Conservation (phyloP, 2,329 filamentous ascomycete species). For the Fonsecaea pugnacius region DNA sequence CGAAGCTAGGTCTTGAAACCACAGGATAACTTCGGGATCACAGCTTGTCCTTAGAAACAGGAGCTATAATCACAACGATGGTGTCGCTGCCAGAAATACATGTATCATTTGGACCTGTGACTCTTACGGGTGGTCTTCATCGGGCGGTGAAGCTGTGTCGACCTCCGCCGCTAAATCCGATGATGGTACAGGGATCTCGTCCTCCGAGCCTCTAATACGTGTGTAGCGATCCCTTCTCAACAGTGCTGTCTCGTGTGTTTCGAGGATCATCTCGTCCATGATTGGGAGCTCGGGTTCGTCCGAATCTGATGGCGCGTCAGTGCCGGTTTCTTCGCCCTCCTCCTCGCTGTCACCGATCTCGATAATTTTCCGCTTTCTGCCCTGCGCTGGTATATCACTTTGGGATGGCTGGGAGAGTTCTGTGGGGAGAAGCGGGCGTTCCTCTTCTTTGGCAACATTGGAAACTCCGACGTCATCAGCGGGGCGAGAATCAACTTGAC, state of each 20-base stretch:
- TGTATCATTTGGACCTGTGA: background rate
- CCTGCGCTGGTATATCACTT: background rate
- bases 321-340: conserved; percentile 40
- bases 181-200: conserved; percentile 23
- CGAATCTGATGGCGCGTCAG: conserved; percentile 36
- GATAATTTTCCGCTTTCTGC: conserved; percentile 49
- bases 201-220: conserved; percentile 30
- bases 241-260: conserved; percentile 25
- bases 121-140: background rate
- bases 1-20: background rate
- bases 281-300: conserved; percentile 22
- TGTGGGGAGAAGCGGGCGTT: conserved; percentile 24
- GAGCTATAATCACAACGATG: background rate
- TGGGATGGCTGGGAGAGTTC: conserved; percentile 34
- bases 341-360: conserved; percentile 53
- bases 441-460: conserved; percentile 17
- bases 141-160: background rate
- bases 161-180: conserved; percentile 24
- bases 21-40: background rate
- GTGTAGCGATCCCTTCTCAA: conserved; percentile 26
- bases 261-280: conserved; percentile 32
- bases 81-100: background rate
- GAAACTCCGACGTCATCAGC: conserved; percentile 20
- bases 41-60: background rate
- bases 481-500: conserved; percentile 8